Conservation (phyloP, 176 grass and related monocot genomes). For the Oryza longistaminata region DNA sequence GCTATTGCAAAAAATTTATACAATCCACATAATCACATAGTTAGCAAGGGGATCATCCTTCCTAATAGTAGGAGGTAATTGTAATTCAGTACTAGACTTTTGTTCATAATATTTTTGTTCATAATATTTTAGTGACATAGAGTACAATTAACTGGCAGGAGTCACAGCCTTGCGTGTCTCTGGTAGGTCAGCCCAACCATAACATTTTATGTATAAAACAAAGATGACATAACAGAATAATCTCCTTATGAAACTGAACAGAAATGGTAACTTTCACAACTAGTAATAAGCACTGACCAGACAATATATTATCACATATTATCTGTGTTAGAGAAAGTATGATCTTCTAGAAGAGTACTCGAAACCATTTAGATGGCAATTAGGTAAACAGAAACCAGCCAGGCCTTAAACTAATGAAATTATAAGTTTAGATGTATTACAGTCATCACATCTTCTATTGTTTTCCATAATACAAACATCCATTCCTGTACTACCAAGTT, state of each 20-base stretch:
- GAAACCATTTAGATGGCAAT: not conserved
- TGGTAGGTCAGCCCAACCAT: not conserved
- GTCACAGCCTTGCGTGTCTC: not conserved
- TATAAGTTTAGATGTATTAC: conserved; percentile 6
- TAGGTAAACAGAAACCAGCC: not conserved
- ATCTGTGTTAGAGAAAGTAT: not conserved
- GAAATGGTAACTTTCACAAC: not conserved
- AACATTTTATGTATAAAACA: not conserved
- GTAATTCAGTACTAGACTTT: not conserved
- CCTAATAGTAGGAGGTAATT: not conserved
- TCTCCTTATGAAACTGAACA: not conserved
- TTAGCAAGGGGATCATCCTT: not conserved
- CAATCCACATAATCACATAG: not conserved
- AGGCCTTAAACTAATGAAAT: conserved; percentile 15
- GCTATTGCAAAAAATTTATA: not conserved
- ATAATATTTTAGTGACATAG: not conserved
- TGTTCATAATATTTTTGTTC: not conserved
- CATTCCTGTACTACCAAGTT: not conserved
- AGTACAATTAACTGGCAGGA: not conserved
- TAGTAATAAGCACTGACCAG: conserved; percentile 1
- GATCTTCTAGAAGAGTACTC: not conserved
- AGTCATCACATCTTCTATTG: not conserved
- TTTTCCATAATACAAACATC: not conserved
- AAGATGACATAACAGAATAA: not conserved
- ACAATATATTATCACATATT: not conserved